Base-by-base conservation (phyloP, 305 asterid genomes). In the Rubia occidens region DNA sequence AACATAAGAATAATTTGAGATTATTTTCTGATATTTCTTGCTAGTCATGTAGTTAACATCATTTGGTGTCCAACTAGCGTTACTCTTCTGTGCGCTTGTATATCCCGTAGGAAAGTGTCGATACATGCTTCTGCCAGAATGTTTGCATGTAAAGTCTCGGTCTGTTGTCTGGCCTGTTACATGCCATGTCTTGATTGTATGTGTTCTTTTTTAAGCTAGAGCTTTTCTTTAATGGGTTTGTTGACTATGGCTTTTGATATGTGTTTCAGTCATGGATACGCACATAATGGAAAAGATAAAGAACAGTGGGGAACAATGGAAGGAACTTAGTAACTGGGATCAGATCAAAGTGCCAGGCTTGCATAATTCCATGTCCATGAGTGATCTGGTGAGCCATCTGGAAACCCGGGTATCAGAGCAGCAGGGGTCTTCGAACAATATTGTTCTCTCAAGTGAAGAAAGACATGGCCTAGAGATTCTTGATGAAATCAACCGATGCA, bases 331-430 rank as follows among this genome's bases (percentile, higher is more conserved):
- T 76, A 80, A 82, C 74, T 87, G 93, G 94, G 91, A 87, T 71
- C 94, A 86, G 81, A 81, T 90, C 69, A 85, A 70, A 75, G 98
- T 85, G 3, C 97, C 96, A 0, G 96, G 96, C 14, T 76, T 90
- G 65, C 90, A 75, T 44, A 72, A 83, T 21, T 90, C 97, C 9
- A 90, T 93, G 96, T 93, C 98, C 0, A 88, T 93, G 96, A 85
- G 82, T 58, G 97, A 93, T 71, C 66, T 93, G 32, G 97, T 93
- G 49, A 90, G 81, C 76, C 96, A 90, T 79, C 88, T 93, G 15
- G 98, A 93, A 60, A 80, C 69, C 56, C 86, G 95, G 65, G 73
- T 90, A 56, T 87, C 96, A 18, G 97, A 85, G 78, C 95, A 90
- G 72, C 86, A 84, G 44, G 56, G 56, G 5, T 61, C 89, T 20